Conservation (phyloP, 2,329 filamentous ascomycete genomes). For the Emydomyces testavorans region DNA sequence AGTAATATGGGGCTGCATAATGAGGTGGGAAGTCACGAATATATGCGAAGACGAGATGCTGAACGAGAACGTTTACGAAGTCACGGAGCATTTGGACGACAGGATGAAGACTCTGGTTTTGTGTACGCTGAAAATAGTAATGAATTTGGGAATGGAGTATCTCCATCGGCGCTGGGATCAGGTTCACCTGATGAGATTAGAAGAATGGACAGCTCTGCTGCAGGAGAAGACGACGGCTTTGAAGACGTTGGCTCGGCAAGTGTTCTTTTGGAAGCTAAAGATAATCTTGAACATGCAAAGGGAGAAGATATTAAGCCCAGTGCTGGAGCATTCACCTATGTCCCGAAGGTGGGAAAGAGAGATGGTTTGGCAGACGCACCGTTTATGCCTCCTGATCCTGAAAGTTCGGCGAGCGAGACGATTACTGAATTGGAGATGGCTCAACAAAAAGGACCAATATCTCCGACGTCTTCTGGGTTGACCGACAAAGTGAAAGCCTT, state of each 20-base stretch:
- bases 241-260: slow-evolving; percentile 68
- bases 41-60: slow-evolving; percentile 65
- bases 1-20: slow-evolving; percentile 98
- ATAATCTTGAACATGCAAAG: slow-evolving; percentile 48
- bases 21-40: slow-evolving; percentile 75
- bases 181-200: slow-evolving; percentile 55
- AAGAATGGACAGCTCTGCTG: slow-evolving; percentile 65
- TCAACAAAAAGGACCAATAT: slow-evolving; percentile 27
- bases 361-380: slow-evolving; percentile 71
- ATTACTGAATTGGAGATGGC: neutral
- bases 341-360: slow-evolving; percentile 46
- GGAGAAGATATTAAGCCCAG: slow-evolving; percentile 19
- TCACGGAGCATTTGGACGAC: slow-evolving; percentile 56
- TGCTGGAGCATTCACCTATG: slow-evolving; percentile 18
- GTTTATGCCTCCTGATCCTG: slow-evolving; percentile 49
- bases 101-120: slow-evolving; percentile 40
- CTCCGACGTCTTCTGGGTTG: slow-evolving; percentile 44
- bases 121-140: slow-evolving; percentile 45
- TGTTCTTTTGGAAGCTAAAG: slow-evolving; percentile 59
- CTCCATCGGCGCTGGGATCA: slow-evolving; percentile 31
- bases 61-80: slow-evolving; percentile 66
- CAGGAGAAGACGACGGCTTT: slow-evolving; percentile 80
- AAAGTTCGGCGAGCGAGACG: slow-evolving; percentile 1
- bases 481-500: slow-evolving; percentile 47
- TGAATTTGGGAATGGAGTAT: slow-evolving; percentile 32